Conservation (phyloP, 768 basidiomycete genomes). For the Calvatia gigantea region DNA sequence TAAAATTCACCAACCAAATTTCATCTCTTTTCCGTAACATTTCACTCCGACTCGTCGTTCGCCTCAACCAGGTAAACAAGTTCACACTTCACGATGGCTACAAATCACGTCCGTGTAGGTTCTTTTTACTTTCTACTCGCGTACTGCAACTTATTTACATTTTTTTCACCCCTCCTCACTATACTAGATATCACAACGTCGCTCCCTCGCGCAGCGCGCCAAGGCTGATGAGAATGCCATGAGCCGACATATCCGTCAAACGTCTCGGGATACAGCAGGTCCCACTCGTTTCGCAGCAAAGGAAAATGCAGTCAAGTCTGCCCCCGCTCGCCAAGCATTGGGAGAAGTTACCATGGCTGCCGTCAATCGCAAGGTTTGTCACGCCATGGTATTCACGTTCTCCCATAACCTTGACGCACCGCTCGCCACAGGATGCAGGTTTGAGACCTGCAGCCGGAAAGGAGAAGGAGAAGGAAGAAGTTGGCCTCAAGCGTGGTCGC, state of each 20-base stretch:
- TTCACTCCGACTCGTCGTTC: slow-evolving; percentile 18
- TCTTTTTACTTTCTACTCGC: slow-evolving; percentile 10
- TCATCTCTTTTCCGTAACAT: slow-evolving; percentile 24
- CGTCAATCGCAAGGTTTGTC: slow-evolving; percentile 71
- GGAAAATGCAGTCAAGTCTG: slow-evolving; percentile 50
- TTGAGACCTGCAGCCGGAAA: slow-evolving; percentile 49
- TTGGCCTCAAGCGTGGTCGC: slow-evolving; percentile 59
- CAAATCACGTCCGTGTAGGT: slow-evolving; percentile 58
- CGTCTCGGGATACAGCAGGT: slow-evolving; percentile 46
- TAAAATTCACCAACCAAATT: slow-evolving; percentile 21
- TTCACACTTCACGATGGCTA: slow-evolving; percentile 46
- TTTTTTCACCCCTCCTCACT: slow-evolving; percentile 12
- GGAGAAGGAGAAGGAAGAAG: slow-evolving; percentile 74
- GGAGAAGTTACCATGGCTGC: slow-evolving; percentile 79
- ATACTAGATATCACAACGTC: slow-evolving; percentile 69
- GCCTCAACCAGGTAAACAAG: slow-evolving; percentile 7
- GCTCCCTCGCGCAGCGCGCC: slow-evolving; percentile 59
- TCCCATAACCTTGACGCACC: background rate
- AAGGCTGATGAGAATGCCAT: slow-evolving; percentile 80
- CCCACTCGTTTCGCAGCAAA: slow-evolving; percentile 50
- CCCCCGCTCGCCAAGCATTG: slow-evolving; percentile 64
- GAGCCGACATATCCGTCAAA: slow-evolving; percentile 61
- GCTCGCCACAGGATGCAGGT: slow-evolving; percentile 37
- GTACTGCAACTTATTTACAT: slow-evolving; percentile 1
- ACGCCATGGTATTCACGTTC: slow-evolving; percentile 2